Evolutionary conservation across 108 stramenopile genomes (phyloP), one percentile per base, ranked within the genome.

Genomic region (Craspedostauros australis): DNA sequence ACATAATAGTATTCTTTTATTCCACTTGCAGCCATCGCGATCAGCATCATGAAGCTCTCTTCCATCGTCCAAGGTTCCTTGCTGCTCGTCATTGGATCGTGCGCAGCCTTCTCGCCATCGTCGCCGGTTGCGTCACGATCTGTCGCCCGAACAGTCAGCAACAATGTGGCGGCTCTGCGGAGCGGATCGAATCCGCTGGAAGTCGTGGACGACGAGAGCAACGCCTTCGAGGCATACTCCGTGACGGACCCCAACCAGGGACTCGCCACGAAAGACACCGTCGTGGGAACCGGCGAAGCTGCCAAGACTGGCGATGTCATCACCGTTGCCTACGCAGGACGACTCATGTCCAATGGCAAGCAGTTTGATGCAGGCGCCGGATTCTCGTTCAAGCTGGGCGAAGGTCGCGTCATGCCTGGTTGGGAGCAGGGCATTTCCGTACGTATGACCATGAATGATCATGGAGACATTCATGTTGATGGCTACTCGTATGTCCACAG

Each of bases 401-500:
- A 15, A 25, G 57, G 57, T 22, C 18, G 23, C 9, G 57, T 64
- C 20, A 57, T 71, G n/a, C 70, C 70, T 24, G 70, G 70, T 21
- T 71, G 46, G 44, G 70, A 71, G 25, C 39, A 57, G 25, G 62
- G 70, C 28, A 16, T 71, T 16, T 24, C 27, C n/a, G n/a, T n/a
- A n/a, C n/a, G n/a, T n/a, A n/a, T n/a, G n/a, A n/a, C n/a, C n/a
- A n/a, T n/a, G n/a, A n/a, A n/a, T n/a, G n/a, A n/a, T n/a, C n/a
- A n/a, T n/a, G n/a, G n/a, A n/a, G n/a, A n/a, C n/a, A n/a, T n/a
- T n/a, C n/a, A n/a, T n/a, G n/a, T n/a, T n/a, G n/a, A n/a, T n/a
- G n/a, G n/a, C n/a, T n/a, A n/a, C n/a, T n/a, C n/a, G n/a, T n/a
- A n/a, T n/a, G n/a, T n/a, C n/a, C n/a, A n/a, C n/a, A n/a, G n/a